Evolutionary conservation across 139 green algal species (phyloP).

Genomic region (Zygnema cylindricum): DNA sequence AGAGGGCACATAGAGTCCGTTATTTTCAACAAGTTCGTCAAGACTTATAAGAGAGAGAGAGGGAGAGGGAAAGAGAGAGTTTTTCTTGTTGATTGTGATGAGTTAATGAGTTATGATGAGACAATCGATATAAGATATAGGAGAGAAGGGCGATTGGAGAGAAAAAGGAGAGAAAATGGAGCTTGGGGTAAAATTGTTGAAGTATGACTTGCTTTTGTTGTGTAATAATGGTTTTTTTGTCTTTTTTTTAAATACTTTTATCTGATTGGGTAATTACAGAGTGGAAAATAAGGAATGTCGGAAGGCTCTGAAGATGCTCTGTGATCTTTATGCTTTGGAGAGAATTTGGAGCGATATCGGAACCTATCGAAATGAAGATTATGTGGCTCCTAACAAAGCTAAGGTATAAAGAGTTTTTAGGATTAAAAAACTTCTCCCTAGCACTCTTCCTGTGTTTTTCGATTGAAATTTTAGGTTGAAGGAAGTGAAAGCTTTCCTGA

Average conservation of each 20-base stretch:
- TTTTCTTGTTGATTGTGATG: no score
- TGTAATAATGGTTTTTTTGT: no score
- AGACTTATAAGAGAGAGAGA: conserved; percentile 14
- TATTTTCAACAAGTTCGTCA: conserved; percentile 53
- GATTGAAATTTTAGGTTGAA: conserved; percentile 4
- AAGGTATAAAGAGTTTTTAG: conserved; percentile 46
- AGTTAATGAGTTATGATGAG: no score
- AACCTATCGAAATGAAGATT: conserved; percentile 59
- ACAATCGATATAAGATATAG: no score
- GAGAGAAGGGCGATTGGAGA: no score
- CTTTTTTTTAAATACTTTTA: no score
- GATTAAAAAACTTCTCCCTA: not conserved
- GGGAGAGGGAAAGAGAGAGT: no score
- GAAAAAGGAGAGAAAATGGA: no score
- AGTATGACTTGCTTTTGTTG: no score
- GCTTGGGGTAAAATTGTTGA: no score
- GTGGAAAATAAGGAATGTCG: conserved; percentile 33
- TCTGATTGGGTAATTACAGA: no score
- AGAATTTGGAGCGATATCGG: conserved; percentile 59
- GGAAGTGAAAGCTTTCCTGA: not conserved
- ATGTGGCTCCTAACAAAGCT: conserved; percentile 61
- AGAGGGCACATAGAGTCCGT: conserved; percentile 59
- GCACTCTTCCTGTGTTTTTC: not conserved
- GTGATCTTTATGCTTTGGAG: conserved; percentile 59
- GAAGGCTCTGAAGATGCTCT: conserved; percentile 43